These are phyloP conservation scores for Rubroboletus satanas DNA, from an alignment of 768 basidiomycete species.

Conservation along the genomic window DNA sequence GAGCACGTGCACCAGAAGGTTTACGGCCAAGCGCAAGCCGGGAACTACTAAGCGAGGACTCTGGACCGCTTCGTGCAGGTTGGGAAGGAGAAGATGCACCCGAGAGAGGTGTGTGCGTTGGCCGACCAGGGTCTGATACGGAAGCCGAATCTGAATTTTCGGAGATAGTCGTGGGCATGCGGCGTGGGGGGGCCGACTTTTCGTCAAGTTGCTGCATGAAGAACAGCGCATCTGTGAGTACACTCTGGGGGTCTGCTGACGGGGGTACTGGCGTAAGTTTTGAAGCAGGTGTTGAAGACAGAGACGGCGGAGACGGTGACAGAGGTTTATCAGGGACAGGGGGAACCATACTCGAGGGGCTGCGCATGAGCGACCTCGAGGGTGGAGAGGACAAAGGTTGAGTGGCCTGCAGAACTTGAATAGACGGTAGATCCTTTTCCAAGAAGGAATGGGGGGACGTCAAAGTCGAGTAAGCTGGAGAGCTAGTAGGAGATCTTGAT, in stretches of 20 bases:
- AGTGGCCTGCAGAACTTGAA: constrained; percentile 27
- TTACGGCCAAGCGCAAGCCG: constrained; percentile 51
- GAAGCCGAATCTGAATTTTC: constrained; percentile 40
- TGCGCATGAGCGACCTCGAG: constrained; percentile 15
- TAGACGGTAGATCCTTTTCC: constrained; percentile 34
- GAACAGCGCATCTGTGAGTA: constrained; percentile 58
- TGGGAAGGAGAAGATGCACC: constrained; percentile 23
- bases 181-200: constrained; percentile 29
- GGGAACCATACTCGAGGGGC: constrained; percentile 16
- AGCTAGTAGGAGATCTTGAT: constrained; percentile 22
- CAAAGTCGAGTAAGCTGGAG: constrained; percentile 30
- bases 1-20: constrained; percentile 82
- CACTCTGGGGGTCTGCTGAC: constrained; percentile 29
- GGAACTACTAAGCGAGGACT: constrained; percentile 38
- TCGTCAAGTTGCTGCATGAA: constrained; percentile 61
- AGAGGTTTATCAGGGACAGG: constrained; percentile 27
- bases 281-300: constrained; percentile 25
- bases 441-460: constrained; percentile 36
- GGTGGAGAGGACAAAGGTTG: constrained; percentile 8
- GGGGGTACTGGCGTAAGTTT: constrained; percentile 21
- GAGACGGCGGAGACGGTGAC: constrained; percentile 14
- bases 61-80: constrained; percentile 22
- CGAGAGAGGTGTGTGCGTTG: constrained; percentile 17
- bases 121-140: constrained; percentile 27
- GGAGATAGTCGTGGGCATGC: constrained; percentile 44